phyloP scores from a whole-genome alignment of 2,329 filamentous ascomycete genomes.

The Leptographium wingfieldii region DNA sequence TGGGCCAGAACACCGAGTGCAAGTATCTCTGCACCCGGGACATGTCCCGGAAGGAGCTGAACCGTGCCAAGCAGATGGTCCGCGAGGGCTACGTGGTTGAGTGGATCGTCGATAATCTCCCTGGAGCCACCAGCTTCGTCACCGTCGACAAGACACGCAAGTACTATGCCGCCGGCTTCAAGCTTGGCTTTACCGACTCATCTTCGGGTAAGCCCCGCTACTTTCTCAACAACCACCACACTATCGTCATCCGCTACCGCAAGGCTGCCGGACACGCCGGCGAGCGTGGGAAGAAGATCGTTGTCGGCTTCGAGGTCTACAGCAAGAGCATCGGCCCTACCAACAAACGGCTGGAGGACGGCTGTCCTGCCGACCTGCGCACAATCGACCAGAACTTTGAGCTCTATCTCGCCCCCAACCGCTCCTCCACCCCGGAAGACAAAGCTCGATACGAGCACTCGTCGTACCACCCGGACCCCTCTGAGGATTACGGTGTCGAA shows the following conservation, averaged over 20 bases:
- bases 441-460: constrained; percentile 40
- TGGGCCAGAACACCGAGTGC: constrained; percentile 64
- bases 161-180: constrained; percentile 85
- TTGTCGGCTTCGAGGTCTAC: constrained; percentile 85
- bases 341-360: constrained; percentile 45
- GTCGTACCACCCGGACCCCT: constrained; percentile 44
- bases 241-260: constrained; percentile 69
- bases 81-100: constrained; percentile 74
- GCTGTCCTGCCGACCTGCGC: constrained; percentile 57
- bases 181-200: constrained; percentile 65
- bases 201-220: constrained; percentile 48
- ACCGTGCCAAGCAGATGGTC: constrained; percentile 58
- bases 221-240: constrained; percentile 81
- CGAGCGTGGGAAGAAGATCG: constrained; percentile 59
- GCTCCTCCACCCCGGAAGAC: constrained; percentile 34
- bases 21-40: constrained; percentile 59
- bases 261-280: constrained; percentile 56
- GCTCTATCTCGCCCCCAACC: constrained; percentile 53
- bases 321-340: constrained; percentile 63
- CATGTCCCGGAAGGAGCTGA: constrained; percentile 51
- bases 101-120: constrained; percentile 88
- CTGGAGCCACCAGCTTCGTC: constrained; percentile 78
- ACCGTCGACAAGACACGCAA: constrained; percentile 73
- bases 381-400: constrained; percentile 53
- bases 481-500: constrained; percentile 40